A percentile compares a stretch with the other conserved stretches of the same genome.
Evolutionary conservation across 78 protist genomes (phyloP).

Genomic region (Dictyostelium purpureum): DNA sequence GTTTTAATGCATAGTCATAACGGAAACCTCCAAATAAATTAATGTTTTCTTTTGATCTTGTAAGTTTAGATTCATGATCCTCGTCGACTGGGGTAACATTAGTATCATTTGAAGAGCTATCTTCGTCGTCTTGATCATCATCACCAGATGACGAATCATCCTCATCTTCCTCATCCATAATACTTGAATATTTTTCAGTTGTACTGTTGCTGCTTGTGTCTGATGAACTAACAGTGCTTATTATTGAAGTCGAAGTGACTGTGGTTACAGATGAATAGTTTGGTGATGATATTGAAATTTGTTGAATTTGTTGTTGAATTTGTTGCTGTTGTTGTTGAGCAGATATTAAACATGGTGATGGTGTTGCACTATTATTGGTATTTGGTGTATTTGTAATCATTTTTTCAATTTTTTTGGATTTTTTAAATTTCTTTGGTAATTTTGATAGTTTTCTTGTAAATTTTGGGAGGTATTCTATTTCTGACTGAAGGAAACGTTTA

Average conservation of each 20-base stretch:
- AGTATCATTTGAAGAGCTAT: background rate
- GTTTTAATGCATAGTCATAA: constrained; percentile 50
- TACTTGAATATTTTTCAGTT: background rate
- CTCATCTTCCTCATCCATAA: background rate
- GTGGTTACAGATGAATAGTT: background rate
- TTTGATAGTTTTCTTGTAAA: background rate
- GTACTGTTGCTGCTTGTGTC: background rate
- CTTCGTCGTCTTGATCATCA: background rate
- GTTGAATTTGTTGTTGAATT: background rate
- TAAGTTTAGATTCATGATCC: too few species aligned
- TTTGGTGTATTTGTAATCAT: background rate
- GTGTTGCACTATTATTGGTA: background rate
- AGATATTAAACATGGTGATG: constrained; percentile 6
- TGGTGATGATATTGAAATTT: background rate
- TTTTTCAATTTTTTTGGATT: background rate
- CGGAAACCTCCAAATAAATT: constrained; percentile 29
- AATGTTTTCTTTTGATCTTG: background rate
- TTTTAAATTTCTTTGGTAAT: constrained; percentile 22
- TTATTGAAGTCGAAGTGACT: background rate
- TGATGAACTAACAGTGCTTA: background rate
- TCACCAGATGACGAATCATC: background rate
- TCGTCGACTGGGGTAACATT: too few species aligned
- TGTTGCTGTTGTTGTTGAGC: background rate
- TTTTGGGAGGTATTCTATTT: background rate
- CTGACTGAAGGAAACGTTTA: background rate